phyloP scores from a whole-genome alignment of 164 flowering plant genomes.

The Dillenia turbinata region DNA sequence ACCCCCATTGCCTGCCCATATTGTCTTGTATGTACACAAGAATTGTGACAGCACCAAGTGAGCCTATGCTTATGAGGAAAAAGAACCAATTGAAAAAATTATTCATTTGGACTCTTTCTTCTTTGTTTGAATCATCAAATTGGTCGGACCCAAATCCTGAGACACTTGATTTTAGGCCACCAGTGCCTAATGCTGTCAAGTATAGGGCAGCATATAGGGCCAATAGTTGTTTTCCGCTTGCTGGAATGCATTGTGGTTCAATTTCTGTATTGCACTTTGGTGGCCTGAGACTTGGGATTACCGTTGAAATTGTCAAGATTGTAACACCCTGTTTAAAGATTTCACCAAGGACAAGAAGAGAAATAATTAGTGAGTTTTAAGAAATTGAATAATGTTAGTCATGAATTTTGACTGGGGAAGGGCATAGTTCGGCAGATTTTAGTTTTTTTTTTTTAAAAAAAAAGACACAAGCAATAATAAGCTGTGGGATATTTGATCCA shows the following conservation, averaged over 20 bases:
- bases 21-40: conserved; percentile 89
- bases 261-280: conserved; percentile 46
- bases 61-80: conserved; percentile 83
- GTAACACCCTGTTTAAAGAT: conserved; percentile 69
- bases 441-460: too few relatives aligned
- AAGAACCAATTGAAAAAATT: conserved; percentile 94
- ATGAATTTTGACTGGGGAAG: not conserved
- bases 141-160: conserved; percentile 97
- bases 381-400: not conserved
- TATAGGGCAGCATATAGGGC: conserved; percentile 75
- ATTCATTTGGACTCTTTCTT: conserved; percentile 54
- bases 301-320: conserved; percentile 72
- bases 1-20: conserved; percentile 79
- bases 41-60: conserved; percentile 73
- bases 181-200: conserved; percentile 89
- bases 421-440: too few relatives aligned
- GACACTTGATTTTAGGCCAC: conserved; percentile 90
- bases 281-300: conserved; percentile 69
- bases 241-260: conserved; percentile 40
- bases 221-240: conserved; percentile 46
- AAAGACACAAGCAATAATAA: too few relatives aligned
- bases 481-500: too few relatives aligned
- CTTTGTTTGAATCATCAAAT: conserved; percentile 60
- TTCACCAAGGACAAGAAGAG: not conserved
- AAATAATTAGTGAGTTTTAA: not conserved